Evolutionary conservation across 257 asterid genomes (phyloP), one percentile per base, ranked within the genome.

Genomic region (Gentiana macrophylla): DNA sequence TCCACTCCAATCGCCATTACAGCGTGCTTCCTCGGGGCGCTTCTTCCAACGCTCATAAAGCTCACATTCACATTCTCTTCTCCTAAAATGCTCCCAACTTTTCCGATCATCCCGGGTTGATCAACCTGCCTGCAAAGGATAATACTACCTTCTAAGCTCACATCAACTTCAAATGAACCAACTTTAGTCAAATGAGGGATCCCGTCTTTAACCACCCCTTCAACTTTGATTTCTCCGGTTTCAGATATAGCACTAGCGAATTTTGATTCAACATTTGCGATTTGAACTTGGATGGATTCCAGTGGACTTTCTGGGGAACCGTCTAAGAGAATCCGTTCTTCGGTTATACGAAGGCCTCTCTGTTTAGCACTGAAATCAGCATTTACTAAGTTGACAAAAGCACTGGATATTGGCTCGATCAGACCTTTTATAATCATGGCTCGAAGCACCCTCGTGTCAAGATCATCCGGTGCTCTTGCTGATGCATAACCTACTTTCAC

Each of bases 1-100:
- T 91, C 98, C 3, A 91, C 92, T 53, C 98, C 96, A 12, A 91
- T 91, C 0, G 98, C 95, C 98, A 91, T 86, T 43, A 91, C 80
- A 6, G 98, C 96, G 33, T 84, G 95, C 70, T 79, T 82, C 77
- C 98, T 77, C 6, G 96, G 95, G 1, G 94, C 98, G 33, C 71
- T 61, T 68, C 95, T 81, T 60, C 97, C 97, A 1, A 86, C 97
- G 34, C 81, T 89, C 94, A 84, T 86, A 13, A 84, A 89, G 69
- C 94, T 89, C 50, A 86, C 97, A 2, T 89, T 86, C 67, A 89
- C 88, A 0, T 86, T 86, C 75, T 83, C 92, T 73, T 91, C 82
- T 2, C 92, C 96, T 53, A 86, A 61, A 63, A 91, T 71, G 57
- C 89, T 80, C 4, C 96, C 98, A 3, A 91, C 98, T 55, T 79